Percentiles rank a stretch among this genome's conserved stretches.
Evolutionary conservation across 2,329 filamentous ascomycete genomes (phyloP).

Genomic region (Claviceps sp.): DNA sequence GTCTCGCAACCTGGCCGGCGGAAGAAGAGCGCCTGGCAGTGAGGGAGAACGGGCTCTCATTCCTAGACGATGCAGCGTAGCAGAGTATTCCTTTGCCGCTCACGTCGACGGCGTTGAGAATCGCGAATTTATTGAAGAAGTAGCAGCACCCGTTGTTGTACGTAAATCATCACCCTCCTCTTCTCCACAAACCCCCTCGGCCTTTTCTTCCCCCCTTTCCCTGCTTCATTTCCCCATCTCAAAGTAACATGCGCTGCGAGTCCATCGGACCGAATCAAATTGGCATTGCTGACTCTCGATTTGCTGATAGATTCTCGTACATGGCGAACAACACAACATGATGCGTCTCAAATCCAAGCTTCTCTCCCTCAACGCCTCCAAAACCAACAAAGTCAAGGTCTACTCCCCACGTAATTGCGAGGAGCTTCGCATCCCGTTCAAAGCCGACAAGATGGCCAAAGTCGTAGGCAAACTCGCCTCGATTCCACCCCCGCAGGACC

Average conservation of each 20-base stretch:
- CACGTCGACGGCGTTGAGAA: constrained; percentile 96
- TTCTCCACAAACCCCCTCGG: not conserved
- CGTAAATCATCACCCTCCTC: not conserved
- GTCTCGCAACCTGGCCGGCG: constrained; percentile 54
- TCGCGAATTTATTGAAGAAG: constrained; percentile 90
- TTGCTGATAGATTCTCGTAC: constrained; percentile 65
- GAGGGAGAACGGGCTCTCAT: constrained; percentile 86
- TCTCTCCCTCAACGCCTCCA: constrained; percentile 76
- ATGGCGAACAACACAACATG: constrained; percentile 97
- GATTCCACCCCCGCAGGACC: constrained; percentile 50
- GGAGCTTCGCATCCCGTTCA: constrained; percentile 88
- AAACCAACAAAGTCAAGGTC: constrained; percentile 73
- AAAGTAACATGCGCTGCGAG: not conserved
- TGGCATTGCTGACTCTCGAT: not conserved
- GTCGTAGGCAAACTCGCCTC: constrained; percentile 89
- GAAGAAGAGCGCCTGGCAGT: constrained; percentile 46
- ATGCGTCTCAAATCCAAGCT: constrained; percentile 91
- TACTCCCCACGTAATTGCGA: constrained; percentile 92
- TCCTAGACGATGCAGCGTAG: constrained; percentile 78
- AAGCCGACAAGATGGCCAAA: constrained; percentile 86
- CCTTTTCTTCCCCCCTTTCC: not conserved
- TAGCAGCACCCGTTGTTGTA: constrained; percentile 83
- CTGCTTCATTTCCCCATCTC: too few species aligned
- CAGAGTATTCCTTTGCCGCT: constrained; percentile 90
- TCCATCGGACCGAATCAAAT: not conserved